Base-by-base conservation (phyloP, 768 basidiomycete species). In the Naganishia kalamii region DNA sequence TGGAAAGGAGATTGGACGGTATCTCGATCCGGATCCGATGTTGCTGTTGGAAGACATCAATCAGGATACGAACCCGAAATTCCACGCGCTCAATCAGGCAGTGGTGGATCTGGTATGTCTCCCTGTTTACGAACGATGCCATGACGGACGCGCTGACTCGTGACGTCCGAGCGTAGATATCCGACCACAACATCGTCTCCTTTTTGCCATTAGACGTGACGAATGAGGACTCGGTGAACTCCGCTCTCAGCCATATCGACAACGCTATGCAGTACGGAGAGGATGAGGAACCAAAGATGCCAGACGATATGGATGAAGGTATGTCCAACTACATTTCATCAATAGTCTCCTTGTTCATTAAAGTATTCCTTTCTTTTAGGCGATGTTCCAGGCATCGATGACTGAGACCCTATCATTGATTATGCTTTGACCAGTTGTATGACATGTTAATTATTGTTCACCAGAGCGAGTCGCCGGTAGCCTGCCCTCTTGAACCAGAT, bases 261-360 rank as follows among this genome's bases (percentile, higher is more conserved):
- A 94, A 91, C 72, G 88, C 91, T 65, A 92, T 99, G 86, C 96
- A 99, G 76, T 99, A 96, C 72, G 94, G 94, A 35, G 94, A 98
- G 80, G 91, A 93, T 65, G 94, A 99, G 76, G 94, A 99, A 74
- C 93, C 94, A 17, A 92, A 88, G 81, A 90, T 93, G 88, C 93
- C 92, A 13, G 89, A 85, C 75, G 92, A 97, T 78, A 81, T 97
- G 78, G 94, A 97, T 74, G 90, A 89, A 51, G 78, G 78, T 67
- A 70, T 70, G 69, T 72, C 10, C 19, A 32, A 8, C 12, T 30
- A 10, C 49, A 1, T 11, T 19, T 17, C 7, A 10, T 23, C 54
- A 40, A 6, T 30, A 4, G 6, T 13, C 1, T 8, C 17, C 27
- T 4, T 23, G 5, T 44, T n/a, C 21, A 44, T 44, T 44, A 44